Evolutionary conservation across 75 land plant species (phyloP).

Genomic region (Pinus albicaulis): DNA sequence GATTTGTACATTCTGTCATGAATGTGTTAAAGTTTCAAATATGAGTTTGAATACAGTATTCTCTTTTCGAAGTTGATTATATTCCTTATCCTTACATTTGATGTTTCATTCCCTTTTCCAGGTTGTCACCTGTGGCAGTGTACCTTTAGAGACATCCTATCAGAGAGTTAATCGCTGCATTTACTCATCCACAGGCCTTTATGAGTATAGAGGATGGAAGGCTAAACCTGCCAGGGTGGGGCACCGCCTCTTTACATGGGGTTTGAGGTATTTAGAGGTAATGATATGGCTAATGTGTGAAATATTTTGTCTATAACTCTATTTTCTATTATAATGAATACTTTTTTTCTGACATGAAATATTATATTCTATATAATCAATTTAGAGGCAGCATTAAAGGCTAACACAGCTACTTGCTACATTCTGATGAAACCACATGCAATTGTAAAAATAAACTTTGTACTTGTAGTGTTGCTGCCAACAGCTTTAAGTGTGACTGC

Average conservation of each 20-base stretch:
- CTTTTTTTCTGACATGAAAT: background rate
- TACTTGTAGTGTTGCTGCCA: too few species aligned
- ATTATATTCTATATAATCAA: background rate
- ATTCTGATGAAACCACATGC: too few species aligned
- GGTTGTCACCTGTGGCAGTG: slow-evolving; percentile 45
- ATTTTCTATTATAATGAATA: background rate
- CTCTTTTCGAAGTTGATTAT: background rate
- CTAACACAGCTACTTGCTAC: too few species aligned
- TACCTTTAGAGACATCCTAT: slow-evolving; percentile 37
- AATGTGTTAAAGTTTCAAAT: background rate
- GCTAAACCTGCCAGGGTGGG: slow-evolving; percentile 23
- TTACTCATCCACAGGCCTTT: slow-evolving; percentile 30
- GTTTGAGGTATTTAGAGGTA: slow-evolving; percentile 37
- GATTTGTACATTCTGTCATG: background rate
- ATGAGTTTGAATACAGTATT: background rate
- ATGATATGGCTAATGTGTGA: background rate
- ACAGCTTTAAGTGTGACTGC: too few species aligned
- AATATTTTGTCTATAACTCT: too few species aligned
- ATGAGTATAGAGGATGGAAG: slow-evolving; percentile 36
- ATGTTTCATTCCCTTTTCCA: slow-evolving; percentile 6
- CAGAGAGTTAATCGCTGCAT: slow-evolving; percentile 31
- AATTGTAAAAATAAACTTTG: too few species aligned
- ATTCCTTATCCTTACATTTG: background rate
- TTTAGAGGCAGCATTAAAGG: background rate
- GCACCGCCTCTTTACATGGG: slow-evolving; percentile 33